Evolutionary conservation across 176 grass and related monocot genomes (phyloP), one percentile per base, ranked within the genome.

Genomic region (Oryza australiensis): DNA sequence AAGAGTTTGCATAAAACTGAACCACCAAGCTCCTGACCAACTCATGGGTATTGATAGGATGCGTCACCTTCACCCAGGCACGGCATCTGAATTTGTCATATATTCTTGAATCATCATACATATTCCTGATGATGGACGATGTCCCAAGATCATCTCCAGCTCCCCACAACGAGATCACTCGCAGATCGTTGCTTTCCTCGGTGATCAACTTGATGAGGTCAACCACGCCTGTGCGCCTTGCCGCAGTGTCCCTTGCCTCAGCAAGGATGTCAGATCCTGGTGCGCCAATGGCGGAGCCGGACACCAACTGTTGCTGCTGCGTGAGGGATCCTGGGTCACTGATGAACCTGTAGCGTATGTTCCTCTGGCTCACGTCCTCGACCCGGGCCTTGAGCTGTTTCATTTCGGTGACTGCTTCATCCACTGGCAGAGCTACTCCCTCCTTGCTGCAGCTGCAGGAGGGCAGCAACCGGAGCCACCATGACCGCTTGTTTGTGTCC

Each of bases 161-260:
- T 4, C 82, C 86, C 7, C 62, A 68, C 15, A 91, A 26, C 0
- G 86, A 77, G 22, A 82, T 85, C 5, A 88, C 82, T 32, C 32
- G 1, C 0, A 62, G 67, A 2, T 4, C 2, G 1, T 2, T 9
- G 0, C 34, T 1, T 3, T 38, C 53, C 1, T 33, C 16, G 1
- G 5, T n/a, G 23, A 88, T 57, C 38, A 75, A 10, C 6, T 14
- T 3, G 46, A 77, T 13, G 26, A 92, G 29, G 3, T 72, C 23
- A 9, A 11, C 5, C 12, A 22, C 16, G 0, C 67, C 41, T 0
- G 29, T 12, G 0, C 43, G 43, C 2, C 9, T 33, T 10, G 26
- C 76, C 1, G 72, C 28, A 0, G 72, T 2, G 0, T 65, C 46
- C 26, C 48, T 15, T 0, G 62, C 53, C 12, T 62, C 22, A 0